Percentiles rank a stretch among this genome's conserved stretches.
These are phyloP conservation scores for Pythium rishiriense DNA, from an alignment of 352 stramenopile species.

Conservation along the genomic window DNA sequence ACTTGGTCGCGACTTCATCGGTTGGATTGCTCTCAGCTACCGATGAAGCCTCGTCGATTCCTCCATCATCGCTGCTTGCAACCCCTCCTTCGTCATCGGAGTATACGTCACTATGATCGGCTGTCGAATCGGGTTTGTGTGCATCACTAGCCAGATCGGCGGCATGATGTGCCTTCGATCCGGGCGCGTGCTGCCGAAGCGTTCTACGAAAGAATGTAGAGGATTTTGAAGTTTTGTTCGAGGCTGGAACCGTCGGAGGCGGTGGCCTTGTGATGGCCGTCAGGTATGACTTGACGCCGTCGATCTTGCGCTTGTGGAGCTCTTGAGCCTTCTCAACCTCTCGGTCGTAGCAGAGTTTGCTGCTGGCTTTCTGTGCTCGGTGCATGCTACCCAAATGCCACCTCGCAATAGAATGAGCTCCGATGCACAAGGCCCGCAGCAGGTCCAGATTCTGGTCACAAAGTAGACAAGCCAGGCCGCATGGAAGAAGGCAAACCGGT, in stretches of 20 bases:
- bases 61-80: neutral
- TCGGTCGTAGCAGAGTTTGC: conserved; percentile 66
- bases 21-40: neutral
- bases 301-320: conserved; percentile 72
- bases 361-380: conserved; percentile 76
- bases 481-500: conserved; percentile 1
- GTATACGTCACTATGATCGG: neutral
- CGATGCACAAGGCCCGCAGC: neutral
- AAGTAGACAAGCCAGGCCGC: neutral
- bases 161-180: neutral
- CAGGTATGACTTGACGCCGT: conserved; percentile 62
- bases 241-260: conserved; percentile 17
- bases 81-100: neutral
- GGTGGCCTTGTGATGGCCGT: conserved; percentile 31
- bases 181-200: conserved; percentile 21
- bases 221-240: conserved; percentile 5
- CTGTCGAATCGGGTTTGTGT: neutral
- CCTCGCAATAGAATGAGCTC: neutral
- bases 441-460: neutral
- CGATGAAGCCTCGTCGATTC: neutral
- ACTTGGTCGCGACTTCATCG: conserved; percentile 11
- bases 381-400: conserved; percentile 59
- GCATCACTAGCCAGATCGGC: neutral
- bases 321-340: conserved; percentile 73
- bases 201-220: conserved; percentile 29